Base-by-base conservation (phyloP, 805 yeast genomes). In the Ogataea chonburiensis region DNA sequence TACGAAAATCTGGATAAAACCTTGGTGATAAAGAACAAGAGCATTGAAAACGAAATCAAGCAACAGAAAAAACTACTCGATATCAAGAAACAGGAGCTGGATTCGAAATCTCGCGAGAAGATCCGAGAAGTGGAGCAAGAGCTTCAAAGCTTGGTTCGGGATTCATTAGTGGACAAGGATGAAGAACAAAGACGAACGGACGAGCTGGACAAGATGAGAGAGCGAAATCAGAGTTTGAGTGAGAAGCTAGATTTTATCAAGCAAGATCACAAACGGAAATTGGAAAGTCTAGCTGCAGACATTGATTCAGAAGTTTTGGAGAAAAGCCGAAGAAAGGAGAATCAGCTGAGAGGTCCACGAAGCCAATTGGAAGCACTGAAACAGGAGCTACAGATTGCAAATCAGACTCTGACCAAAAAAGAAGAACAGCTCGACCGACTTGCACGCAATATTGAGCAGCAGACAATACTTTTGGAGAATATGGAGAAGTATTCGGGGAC, bases 81-180 rank as follows among this genome's bases (percentile, higher is more conserved):
- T 50, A 18, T 51, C 56, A 49, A 50, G 64, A 58, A 64, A 61
- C 50, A 58, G 51, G 61, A 60, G 48, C 38, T 47, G 16, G 38
- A 45, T 2, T 38, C 40, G 5, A 28, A 39, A 2, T 46, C 42
- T 26, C 42, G 39, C 17, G 41, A 43, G 20, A 48, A 49, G 20
- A 32, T 54, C 7, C 17, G 25, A 24, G 53, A 46, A 38, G 47
- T 54, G 7, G 52, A 49, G 21, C 13, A 11, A 0, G 49, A 49
- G 4, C 44, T 47, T 12, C 34, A 40, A 12, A 43, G 45, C 11
- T 22, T 55, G 52, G 32, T 56, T 45, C 30, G 57, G 48, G 37
- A 34, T 15, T 42, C 52, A 9, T 7, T 40, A 20, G 58, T 53
- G 15, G 70, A 60, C 15, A 56, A 57, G 7, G 57, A 55, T 35